A percentile compares a stretch with the other conserved stretches of the same genome.
Conservation (phyloP, 2,329 filamentous ascomycete species). For the Tolypocladium sp. region DNA sequence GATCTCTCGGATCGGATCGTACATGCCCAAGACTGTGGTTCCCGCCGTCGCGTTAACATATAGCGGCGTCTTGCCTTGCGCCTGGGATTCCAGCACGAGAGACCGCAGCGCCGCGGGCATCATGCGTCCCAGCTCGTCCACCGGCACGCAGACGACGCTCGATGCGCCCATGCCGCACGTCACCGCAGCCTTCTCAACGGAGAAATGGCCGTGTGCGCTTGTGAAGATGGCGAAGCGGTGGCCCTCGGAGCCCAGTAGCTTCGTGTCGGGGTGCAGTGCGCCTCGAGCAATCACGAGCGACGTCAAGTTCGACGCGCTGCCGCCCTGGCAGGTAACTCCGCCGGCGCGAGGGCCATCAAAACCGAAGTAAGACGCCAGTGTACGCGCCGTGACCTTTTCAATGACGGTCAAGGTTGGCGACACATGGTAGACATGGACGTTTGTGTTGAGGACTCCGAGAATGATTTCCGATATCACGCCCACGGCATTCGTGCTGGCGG, state of each 20-base stretch:
- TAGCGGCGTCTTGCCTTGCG: slow-evolving; percentile 67
- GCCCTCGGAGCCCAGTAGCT: slow-evolving; percentile 57
- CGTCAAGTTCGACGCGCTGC: slow-evolving; percentile 72
- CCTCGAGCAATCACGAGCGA: slow-evolving; percentile 83
- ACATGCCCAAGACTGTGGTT: slow-evolving; percentile 84
- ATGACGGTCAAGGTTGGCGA: slow-evolving; percentile 79
- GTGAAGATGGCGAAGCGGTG: slow-evolving; percentile 78
- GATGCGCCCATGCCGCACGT: slow-evolving; percentile 72
- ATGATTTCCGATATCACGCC: slow-evolving; percentile 82
- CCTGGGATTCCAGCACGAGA: slow-evolving; percentile 52
- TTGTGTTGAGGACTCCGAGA: slow-evolving; percentile 80
- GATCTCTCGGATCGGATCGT: slow-evolving; percentile 67
- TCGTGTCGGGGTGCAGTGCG: slow-evolving; percentile 70
- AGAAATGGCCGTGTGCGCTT: slow-evolving; percentile 83
- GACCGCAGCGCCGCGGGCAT: slow-evolving; percentile 52
- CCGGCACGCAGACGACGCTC: slow-evolving; percentile 62
- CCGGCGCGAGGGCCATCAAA: slow-evolving; percentile 60
- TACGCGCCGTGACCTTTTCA: slow-evolving; percentile 70
- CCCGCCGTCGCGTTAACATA: slow-evolving; percentile 94
- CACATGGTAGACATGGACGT: slow-evolving; percentile 87
- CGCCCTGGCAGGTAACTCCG: slow-evolving; percentile 71
- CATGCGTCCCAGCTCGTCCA: slow-evolving; percentile 68
- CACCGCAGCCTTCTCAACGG: slow-evolving; percentile 82
- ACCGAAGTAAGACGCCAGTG: slow-evolving; percentile 68
- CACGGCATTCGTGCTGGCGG: slow-evolving; percentile 77